A percentile compares a stretch with the other conserved stretches of the same genome.
phyloP scores from a whole-genome alignment of 129 eudicot species.

The Pulicaria dysenterica region DNA sequence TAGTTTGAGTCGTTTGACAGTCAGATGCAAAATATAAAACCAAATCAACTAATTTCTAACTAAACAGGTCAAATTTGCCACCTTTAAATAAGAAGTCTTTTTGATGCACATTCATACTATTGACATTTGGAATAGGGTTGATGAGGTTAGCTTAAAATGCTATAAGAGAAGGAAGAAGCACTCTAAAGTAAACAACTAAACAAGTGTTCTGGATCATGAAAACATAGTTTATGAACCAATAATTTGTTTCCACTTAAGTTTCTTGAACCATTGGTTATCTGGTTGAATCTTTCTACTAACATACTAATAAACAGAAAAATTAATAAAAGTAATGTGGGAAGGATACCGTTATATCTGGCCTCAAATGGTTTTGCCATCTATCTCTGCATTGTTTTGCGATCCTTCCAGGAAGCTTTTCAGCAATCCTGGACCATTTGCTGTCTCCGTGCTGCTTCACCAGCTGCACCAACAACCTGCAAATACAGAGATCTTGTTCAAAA shows the following conservation, averaged over 20 bases:
- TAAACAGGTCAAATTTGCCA: neutral
- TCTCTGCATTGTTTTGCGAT: slow-evolving; percentile 81
- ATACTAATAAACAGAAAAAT: neutral
- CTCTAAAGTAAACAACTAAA: too few species aligned
- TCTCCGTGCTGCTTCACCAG: slow-evolving; percentile 56
- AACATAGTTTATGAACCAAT: neutral
- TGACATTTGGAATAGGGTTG: too few species aligned
- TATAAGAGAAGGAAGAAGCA: too few species aligned
- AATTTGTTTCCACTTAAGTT: neutral
- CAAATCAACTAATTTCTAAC: neutral
- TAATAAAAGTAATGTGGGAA: neutral
- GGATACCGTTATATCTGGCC: slow-evolving; percentile 68
- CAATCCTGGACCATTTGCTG: slow-evolving; percentile 62
- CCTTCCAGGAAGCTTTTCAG: slow-evolving; percentile 68
- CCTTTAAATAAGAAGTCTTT: neutral
- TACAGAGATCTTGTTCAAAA: neutral
- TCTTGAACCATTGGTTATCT: neutral
- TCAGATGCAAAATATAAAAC: neutral
- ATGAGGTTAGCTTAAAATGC: too few species aligned
- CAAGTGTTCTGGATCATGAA: neutral
- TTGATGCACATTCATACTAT: too few species aligned
- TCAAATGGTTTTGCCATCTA: slow-evolving; percentile 79
- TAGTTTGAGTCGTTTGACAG: neutral
- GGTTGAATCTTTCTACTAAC: neutral
- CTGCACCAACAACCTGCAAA: slow-evolving; percentile 47